Evolutionary conservation across 805 yeast genomes (phyloP).

Genomic region (Hanseniaspora osmophila): DNA sequence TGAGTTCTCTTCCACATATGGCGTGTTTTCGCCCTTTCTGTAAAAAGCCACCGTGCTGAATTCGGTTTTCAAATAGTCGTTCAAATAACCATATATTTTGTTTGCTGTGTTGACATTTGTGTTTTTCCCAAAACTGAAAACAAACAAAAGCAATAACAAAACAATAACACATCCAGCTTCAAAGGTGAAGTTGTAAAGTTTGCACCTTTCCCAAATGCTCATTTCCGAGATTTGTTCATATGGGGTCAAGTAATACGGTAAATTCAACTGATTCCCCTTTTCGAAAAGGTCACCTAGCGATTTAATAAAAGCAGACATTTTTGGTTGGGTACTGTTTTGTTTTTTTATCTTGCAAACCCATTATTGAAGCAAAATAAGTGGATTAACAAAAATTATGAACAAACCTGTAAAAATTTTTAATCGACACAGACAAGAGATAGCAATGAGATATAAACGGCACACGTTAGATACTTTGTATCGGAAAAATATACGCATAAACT

Average conservation of each 20-base stretch:
- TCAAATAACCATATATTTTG: slow-evolving; percentile 35
- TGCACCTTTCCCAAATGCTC: slow-evolving; percentile 45
- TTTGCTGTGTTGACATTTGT: slow-evolving; percentile 45
- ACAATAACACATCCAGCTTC: slow-evolving; percentile 46
- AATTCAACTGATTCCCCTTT: slow-evolving; percentile 10
- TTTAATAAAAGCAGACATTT: not conserved
- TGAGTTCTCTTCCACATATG: slow-evolving; percentile 26
- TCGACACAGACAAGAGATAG: too few species aligned
- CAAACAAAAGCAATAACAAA: slow-evolving; percentile 32
- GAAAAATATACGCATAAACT: too few species aligned
- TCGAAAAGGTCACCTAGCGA: not conserved
- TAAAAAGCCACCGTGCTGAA: slow-evolving; percentile 50
- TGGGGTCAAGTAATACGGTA: slow-evolving; percentile 19
- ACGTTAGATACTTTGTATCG: too few species aligned
- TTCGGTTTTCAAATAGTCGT: slow-evolving; percentile 43
- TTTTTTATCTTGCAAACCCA: too few species aligned
- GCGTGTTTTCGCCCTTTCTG: slow-evolving; percentile 8
- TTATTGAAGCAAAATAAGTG: too few species aligned
- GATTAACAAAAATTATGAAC: too few species aligned
- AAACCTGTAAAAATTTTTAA: too few species aligned
- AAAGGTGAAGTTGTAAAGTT: slow-evolving; percentile 58
- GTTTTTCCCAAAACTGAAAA: slow-evolving; percentile 45
- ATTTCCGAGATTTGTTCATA: slow-evolving; percentile 43
- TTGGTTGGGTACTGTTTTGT: not conserved
- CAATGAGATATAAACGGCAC: too few species aligned